A percentile compares a stretch with the other conserved stretches of the same genome.
phyloP scores from a whole-genome alignment of 345 rosid species.

The Syzygium oleosum region DNA sequence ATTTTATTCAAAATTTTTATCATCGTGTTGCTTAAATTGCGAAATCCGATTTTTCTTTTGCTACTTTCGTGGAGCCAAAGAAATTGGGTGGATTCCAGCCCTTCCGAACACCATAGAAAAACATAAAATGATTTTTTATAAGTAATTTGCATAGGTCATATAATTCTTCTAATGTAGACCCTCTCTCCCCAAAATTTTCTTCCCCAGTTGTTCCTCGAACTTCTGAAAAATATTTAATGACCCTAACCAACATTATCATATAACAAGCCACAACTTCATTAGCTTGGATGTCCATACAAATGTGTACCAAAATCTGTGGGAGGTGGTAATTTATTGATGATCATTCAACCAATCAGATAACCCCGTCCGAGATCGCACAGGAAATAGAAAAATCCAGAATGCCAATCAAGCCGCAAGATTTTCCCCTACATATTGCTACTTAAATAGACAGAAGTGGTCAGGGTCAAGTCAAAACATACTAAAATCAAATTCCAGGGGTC shows the following conservation, averaged over 20 bases:
- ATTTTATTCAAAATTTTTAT: background rate
- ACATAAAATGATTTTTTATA: background rate
- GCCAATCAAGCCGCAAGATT: background rate
- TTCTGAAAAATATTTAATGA: background rate
- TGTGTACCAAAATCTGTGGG: background rate
- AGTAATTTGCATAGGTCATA: background rate
- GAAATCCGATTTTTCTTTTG: background rate
- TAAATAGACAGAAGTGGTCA: background rate
- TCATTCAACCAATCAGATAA: background rate
- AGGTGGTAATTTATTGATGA: background rate
- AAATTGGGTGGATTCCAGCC: background rate
- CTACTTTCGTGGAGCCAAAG: background rate
- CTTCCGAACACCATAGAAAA: background rate
- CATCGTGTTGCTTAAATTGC: no score
- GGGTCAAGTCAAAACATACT: background rate
- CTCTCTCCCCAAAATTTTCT: background rate
- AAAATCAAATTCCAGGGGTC: background rate
- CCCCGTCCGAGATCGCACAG: background rate
- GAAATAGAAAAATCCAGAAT: background rate
- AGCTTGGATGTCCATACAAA: background rate
- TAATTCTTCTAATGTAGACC: background rate
- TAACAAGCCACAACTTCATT: background rate
- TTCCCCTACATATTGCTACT: background rate
- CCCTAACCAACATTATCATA: background rate
- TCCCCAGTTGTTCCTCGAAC: background rate